phyloP scores from a whole-genome alignment of 352 stramenopile genomes.

The Pythium dissimile region DNA sequence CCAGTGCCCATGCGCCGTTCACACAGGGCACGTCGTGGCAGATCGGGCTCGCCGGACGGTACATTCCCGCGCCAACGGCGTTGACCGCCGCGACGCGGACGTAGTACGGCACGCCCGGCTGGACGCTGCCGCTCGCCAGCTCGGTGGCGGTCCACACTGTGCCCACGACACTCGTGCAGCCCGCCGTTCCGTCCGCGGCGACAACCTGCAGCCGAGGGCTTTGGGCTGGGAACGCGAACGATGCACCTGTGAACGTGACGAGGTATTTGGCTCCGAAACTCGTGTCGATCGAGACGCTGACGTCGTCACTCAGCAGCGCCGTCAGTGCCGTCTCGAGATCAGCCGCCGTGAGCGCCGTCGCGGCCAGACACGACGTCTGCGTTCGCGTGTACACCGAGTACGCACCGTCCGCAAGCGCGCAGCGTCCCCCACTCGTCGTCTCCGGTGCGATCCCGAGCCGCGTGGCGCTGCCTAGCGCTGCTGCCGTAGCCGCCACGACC shows the following conservation, averaged over 20 bases:
- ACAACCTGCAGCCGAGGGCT: conserved; percentile 38
- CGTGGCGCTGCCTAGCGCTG: conserved; percentile 24
- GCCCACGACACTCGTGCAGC: conserved; percentile 44
- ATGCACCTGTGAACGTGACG: conserved; percentile 88
- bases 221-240: conserved; percentile 33
- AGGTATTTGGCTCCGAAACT: conserved; percentile 59
- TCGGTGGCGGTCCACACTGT: conserved; percentile 66
- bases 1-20: conserved; percentile 29
- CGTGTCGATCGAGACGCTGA: conserved; percentile 60
- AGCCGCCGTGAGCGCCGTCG: conserved; percentile 25
- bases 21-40: conserved; percentile 54
- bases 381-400: conserved; percentile 55
- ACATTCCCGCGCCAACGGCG: conserved; percentile 66
- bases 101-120: conserved; percentile 84
- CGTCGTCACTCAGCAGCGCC: conserved; percentile 48
- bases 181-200: conserved; percentile 49
- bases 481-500: conserved; percentile 31
- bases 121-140: conserved; percentile 78
- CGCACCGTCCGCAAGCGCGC: conserved; percentile 30
- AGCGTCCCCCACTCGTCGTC: conserved; percentile 19
- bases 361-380: conserved; percentile 44
- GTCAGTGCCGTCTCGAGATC: conserved; percentile 32
- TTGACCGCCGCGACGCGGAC: conserved; percentile 90
- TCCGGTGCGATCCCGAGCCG: conserved; percentile 37
- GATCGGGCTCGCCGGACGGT: conserved; percentile 34